Evolutionary conservation across 306 rosid genomes (phyloP), one percentile per base, ranked within the genome.

Genomic region (Lathyrus aphaca): DNA sequence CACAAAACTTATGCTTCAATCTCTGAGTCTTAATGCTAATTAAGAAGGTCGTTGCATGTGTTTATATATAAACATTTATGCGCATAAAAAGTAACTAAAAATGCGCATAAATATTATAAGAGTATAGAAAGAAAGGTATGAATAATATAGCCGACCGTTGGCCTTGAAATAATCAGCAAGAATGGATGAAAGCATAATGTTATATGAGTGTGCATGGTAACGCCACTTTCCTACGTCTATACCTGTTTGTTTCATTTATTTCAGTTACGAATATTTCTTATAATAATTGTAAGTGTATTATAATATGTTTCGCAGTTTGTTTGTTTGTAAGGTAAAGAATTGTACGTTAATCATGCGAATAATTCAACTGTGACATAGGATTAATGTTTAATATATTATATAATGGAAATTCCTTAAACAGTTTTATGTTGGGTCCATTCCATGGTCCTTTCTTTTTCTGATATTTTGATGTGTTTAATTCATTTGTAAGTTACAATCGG

Each of bases 41-140:
- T 0, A 8, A 4, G 2, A 0, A 8, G 8, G 2, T 1, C 29
- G 3, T 10, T 37, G 11, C 0, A 29, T 39, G 73, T 8, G 15
- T 27, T 74, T 78, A 78, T 78, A 78, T 78, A 77, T 74, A 58
- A 8, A 39, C 15, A 11, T 45, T 69, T 50, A 12, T 6, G n/a
- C 6, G 9, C 49, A 49, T 35, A 10, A 43, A 39, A 54, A 65
- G 5, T 30, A 43, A 42, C 74, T 30, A 59, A 6, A 38, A 9
- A 37, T 10, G 5, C 10, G 51, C 6, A 6, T 21, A 18, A 42
- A 14, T 8, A 72, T 37, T 15, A 29, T 45, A 48, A 3, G 45
- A 44, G 10, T 53, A 32, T 30, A 15, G 19, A 55, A 73, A 63
- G 66, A 56, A 64, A 67, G 51, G 21, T 27, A 73, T 42, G 30